Conservation (phyloP, 305 asterid species). For the Fraxinus baroniana region DNA sequence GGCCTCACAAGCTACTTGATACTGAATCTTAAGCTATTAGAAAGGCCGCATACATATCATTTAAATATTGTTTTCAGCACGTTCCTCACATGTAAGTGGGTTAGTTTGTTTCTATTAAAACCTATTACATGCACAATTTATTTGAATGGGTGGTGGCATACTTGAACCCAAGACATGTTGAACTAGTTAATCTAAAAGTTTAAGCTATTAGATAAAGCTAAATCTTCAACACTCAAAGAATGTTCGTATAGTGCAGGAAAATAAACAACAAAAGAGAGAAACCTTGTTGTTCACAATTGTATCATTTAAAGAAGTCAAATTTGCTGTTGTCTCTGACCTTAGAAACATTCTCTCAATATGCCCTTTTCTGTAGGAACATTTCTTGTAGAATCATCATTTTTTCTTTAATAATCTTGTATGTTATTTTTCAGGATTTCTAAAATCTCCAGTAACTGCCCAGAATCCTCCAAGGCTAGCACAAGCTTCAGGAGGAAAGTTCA, state of each 20-base stretch:
- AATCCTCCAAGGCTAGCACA: conserved; percentile 64
- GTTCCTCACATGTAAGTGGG: not conserved
- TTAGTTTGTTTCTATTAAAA: not conserved
- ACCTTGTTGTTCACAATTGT: not conserved
- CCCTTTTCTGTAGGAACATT: not conserved
- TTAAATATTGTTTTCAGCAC: not conserved
- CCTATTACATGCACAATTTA: not conserved
- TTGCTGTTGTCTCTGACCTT: not conserved
- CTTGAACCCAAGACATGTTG: not conserved
- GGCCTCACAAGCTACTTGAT: not conserved
- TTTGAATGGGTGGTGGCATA: not conserved
- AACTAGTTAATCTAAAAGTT: not conserved
- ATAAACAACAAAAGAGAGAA: not conserved
- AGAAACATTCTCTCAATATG: not conserved
- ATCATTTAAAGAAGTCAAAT: not conserved
- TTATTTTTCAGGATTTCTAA: conserved; percentile 46
- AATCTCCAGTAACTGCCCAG: conserved; percentile 52
- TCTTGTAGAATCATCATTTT: not conserved
- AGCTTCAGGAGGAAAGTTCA: conserved; percentile 71
- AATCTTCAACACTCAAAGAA: not conserved
- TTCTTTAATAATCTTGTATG: not conserved
- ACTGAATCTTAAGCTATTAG: too few species aligned
- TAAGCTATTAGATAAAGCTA: not conserved
- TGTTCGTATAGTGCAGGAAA: not conserved
- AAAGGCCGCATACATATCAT: too few species aligned